Evolutionary conservation across 169 alveolate species (phyloP).

Genomic region (Eimeria nieschulzi): DNA sequence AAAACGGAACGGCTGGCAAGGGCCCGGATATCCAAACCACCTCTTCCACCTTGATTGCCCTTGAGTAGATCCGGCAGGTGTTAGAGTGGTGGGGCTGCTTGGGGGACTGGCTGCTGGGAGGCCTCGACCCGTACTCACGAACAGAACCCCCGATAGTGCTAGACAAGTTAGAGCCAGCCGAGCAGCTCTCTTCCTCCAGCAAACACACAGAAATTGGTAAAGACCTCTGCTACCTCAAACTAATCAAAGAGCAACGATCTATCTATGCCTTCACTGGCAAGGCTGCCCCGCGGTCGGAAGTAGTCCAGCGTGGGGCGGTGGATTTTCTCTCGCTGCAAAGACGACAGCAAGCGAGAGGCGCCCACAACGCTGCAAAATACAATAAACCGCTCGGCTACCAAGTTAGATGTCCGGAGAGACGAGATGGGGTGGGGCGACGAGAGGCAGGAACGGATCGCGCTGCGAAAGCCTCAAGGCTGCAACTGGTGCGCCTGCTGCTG

Average conservation of each 20-base stretch:
- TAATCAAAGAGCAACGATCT: too few relatives aligned
- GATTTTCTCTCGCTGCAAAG: not conserved
- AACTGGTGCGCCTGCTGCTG: slow-evolving; percentile 48
- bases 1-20: not conserved
- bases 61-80: too few relatives aligned
- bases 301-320: slow-evolving; percentile 18
- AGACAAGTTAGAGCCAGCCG: too few relatives aligned
- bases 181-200: too few relatives aligned
- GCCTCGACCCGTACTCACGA: too few relatives aligned
- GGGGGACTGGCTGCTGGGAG: too few relatives aligned
- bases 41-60: too few relatives aligned
- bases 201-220: too few relatives aligned
- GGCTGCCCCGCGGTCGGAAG: not conserved
- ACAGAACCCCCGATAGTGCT: too few relatives aligned
- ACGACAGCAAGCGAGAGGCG: not conserved
- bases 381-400: not conserved
- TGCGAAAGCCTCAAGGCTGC: slow-evolving; percentile 63
- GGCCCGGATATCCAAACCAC: not conserved
- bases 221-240: too few relatives aligned
- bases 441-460: slow-evolving; percentile 30
- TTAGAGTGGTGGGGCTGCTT: too few relatives aligned
- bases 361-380: not conserved
- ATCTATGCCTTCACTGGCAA: not conserved
- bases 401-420: not conserved
- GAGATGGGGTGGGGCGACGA: slow-evolving; percentile 2